phyloP scores from a whole-genome alignment of 768 basidiomycete genomes.

The Agaricus blazei region DNA sequence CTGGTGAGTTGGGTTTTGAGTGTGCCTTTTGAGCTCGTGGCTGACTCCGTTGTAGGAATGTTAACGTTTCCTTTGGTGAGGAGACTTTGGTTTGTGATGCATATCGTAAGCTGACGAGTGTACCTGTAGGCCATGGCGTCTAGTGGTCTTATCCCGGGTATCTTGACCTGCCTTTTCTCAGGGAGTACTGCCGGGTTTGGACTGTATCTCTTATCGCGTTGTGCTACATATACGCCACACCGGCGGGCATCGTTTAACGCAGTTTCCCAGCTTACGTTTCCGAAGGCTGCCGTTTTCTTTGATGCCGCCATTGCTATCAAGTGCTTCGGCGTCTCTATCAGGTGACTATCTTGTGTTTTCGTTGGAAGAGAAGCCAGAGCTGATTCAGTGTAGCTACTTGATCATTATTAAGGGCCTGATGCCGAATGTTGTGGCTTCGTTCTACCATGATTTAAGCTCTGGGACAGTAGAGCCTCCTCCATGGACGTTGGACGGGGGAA shows the following conservation, averaged over 20 bases:
- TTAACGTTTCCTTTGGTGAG: slow-evolving; percentile 80
- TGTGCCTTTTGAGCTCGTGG: background rate
- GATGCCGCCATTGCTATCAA: slow-evolving; percentile 94
- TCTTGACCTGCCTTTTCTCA: slow-evolving; percentile 82
- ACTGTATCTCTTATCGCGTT: slow-evolving; percentile 81
- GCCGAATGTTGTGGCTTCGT: slow-evolving; percentile 81
- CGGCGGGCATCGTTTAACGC: slow-evolving; percentile 81
- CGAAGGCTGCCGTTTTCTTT: slow-evolving; percentile 81
- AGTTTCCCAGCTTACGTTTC: slow-evolving; percentile 82
- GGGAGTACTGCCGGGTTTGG: slow-evolving; percentile 78
- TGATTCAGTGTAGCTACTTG: slow-evolving; percentile 52
- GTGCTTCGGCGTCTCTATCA: slow-evolving; percentile 95
- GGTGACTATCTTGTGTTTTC: slow-evolving; percentile 37
- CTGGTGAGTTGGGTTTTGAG: slow-evolving; percentile 46
- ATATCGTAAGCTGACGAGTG: slow-evolving; percentile 6
- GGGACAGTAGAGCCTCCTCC: slow-evolving; percentile 59
- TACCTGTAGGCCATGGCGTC: slow-evolving; percentile 76
- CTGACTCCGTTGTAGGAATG: slow-evolving; percentile 53
- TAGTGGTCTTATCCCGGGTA: slow-evolving; percentile 84
- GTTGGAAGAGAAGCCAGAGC: background rate
- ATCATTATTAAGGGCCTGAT: slow-evolving; percentile 92
- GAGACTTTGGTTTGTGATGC: slow-evolving; percentile 9
- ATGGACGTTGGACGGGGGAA: slow-evolving; percentile 72
- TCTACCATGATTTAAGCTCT: slow-evolving; percentile 76
- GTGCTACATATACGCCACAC: slow-evolving; percentile 72